Base-by-base conservation (phyloP, 1,284 basidiomycete species). In the Schizophyllum commune region DNA sequence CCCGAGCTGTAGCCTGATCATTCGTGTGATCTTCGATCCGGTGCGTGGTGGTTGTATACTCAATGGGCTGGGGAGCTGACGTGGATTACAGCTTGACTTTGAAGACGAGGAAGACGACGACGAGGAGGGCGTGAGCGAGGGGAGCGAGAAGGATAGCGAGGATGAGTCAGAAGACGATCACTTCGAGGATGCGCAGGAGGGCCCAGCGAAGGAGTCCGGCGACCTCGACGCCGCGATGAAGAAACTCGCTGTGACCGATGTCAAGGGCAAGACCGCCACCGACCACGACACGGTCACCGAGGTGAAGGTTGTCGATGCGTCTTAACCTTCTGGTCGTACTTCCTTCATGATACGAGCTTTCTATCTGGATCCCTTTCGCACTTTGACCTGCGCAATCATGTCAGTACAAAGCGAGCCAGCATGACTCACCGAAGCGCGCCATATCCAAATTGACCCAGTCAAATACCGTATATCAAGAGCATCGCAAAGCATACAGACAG, bases 11-110 rank as follows among this genome's bases (percentile, higher is more conserved):
- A 96, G 93, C 67, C 79, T 98, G 32, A 84, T 98, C 57, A 94
- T 99, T 60, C 80, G 96, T 62, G 92, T 99, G 52, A 85, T 99
- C 58, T 98, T 91, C 72, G 96, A 99, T 75, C 95, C 95, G 59
- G 95, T 98, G 69, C 71, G 92, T 83, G 61, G 54, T 60, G 32
- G 21, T 57, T 59, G 55, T 47, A 32, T 55, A 57, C 58, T 56
- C 33, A 4, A 6, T 55, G 3, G 6, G 60, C 39, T 32, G 51
- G 62, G 53, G 32, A 59, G 56, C 60, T 59, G 15, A 52, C 52
- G n/a, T 11, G 9, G 13, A 11, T n/a, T 33, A 17, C 55, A 89
- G 88, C 80, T 90, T 56, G 88, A 91, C 67, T 89, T 80, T 68
- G 89, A 91, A 66, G 88, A 89, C 64, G 84, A 89, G 55, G 82